These are phyloP conservation scores for Trametes elegans DNA, from an alignment of 768 basidiomycete genomes.

Conservation along the genomic window DNA sequence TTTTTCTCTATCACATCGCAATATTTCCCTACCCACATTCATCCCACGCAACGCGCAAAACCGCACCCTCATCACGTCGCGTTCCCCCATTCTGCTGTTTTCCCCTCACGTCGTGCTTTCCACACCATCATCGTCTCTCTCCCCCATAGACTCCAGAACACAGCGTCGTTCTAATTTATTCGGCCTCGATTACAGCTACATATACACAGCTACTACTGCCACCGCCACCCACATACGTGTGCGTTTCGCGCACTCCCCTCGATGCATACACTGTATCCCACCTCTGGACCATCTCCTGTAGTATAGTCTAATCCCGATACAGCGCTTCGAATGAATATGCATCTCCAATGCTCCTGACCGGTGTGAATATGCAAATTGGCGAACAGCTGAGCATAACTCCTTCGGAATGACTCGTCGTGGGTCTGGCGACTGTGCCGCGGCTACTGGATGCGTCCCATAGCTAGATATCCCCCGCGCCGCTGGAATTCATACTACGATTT, in stretches of 20 bases:
- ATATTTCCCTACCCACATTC: neutral
- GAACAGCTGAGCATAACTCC: too few species aligned
- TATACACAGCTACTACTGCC: neutral
- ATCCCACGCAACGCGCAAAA: neutral
- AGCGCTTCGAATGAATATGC: slow-evolving; percentile 2
- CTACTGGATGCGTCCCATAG: too few species aligned
- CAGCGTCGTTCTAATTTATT: slow-evolving; percentile 9
- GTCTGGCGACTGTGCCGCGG: too few species aligned
- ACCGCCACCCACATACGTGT: neutral
- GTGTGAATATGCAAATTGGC: too few species aligned
- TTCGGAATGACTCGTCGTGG: too few species aligned
- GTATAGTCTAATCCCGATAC: slow-evolving; percentile 11
- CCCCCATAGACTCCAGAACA: neutral
- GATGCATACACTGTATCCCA: slow-evolving; percentile 3
- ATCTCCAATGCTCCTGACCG: neutral
- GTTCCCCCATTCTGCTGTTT: neutral
- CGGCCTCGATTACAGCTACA: neutral
- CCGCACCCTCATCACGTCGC: neutral
- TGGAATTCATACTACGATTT: too few species aligned
- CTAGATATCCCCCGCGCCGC: too few species aligned
- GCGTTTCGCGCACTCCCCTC: neutral
- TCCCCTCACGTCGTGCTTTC: neutral
- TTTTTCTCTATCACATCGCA: neutral
- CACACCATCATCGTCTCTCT: neutral
- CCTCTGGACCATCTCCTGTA: slow-evolving; percentile 7